phyloP scores from a whole-genome alignment of 1,284 basidiomycete species.

The Trichosporon sp. region DNA sequence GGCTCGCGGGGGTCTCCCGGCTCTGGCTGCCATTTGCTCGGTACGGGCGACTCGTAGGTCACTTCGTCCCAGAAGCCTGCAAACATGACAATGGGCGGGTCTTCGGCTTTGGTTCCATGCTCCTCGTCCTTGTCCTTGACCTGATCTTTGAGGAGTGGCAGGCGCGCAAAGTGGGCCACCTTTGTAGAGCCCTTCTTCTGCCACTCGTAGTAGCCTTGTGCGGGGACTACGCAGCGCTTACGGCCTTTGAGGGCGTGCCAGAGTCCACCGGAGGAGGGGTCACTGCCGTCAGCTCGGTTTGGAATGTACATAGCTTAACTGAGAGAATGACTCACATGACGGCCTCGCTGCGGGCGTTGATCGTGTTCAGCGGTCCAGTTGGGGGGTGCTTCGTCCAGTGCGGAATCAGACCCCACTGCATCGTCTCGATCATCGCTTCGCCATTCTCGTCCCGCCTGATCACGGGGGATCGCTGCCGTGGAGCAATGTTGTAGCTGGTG shows the following conservation, averaged over 20 bases:
- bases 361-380: conserved; percentile 69
- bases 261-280: conserved; percentile 56
- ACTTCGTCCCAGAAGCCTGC: conserved; percentile 82
- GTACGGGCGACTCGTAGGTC: conserved; percentile 47
- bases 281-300: conserved; percentile 21
- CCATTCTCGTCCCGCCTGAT: conserved; percentile 46
- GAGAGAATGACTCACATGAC: too few relatives aligned
- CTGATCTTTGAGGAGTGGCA: conserved; percentile 23
- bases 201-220: conserved; percentile 90
- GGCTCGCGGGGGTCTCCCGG: conserved; percentile 32
- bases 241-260: conserved; percentile 72
- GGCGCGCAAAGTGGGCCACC: conserved; percentile 72
- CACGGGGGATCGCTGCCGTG: conserved; percentile 37
- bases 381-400: conserved; percentile 68
- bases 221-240: conserved; percentile 71
- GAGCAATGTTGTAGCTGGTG: conserved; percentile 43
- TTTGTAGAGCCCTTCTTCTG: conserved; percentile 70
- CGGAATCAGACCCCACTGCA: conserved; percentile 82
- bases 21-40: conserved; percentile 22
- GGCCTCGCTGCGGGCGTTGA: conserved; percentile 82
- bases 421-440: conserved; percentile 41
- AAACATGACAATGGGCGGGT: conserved; percentile 66
- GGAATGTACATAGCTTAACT: conserved; percentile 25
- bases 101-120: conserved; percentile 47
- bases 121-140: not conserved